Conservation (phyloP, 371 early-diverging fungal species). For the Mucor saturninus region DNA sequence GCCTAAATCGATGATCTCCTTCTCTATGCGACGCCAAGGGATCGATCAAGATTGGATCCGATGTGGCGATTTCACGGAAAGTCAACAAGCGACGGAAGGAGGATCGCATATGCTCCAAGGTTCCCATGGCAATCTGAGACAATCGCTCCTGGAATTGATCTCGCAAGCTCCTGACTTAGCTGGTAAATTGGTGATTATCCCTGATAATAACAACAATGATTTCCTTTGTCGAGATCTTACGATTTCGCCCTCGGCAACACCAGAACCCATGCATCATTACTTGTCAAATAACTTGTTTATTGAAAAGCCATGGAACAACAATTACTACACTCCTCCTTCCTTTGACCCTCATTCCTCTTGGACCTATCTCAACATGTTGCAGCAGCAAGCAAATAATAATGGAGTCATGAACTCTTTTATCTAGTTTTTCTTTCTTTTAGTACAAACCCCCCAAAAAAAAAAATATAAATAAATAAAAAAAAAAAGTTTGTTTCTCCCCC, state of each 20-base stretch:
- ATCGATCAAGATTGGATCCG: conserved; percentile 43
- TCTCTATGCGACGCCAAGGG: conserved; percentile 36
- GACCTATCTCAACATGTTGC: conserved; percentile 22
- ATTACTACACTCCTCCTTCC: background rate
- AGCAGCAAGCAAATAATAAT: conserved; percentile 8
- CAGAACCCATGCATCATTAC: conserved; percentile 32
- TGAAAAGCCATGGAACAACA: conserved; percentile 8
- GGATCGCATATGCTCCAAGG: conserved; percentile 26
- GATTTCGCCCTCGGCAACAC: conserved; percentile 47
- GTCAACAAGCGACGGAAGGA: conserved; percentile 35
- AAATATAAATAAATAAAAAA: conserved; percentile 4
- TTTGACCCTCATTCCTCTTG: conserved; percentile 11
- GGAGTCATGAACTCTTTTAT: conserved; percentile 7
- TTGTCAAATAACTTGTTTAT: background rate
- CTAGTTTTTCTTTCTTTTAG: background rate
- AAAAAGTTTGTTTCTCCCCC: too few species aligned
- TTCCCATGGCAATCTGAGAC: conserved; percentile 29
- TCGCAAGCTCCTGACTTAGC: conserved; percentile 36
- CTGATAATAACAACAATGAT: conserved; percentile 14
- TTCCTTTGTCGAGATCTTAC: conserved; percentile 36
- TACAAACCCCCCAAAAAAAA: background rate
- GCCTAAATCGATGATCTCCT: conserved; percentile 18
- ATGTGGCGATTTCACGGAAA: conserved; percentile 48
- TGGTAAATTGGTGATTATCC: conserved; percentile 32
- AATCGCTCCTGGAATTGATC: conserved; percentile 34